Evolutionary conservation across 225 moss, liverwort and hornwort genomes (phyloP).

Genomic region (Physcomitrium patens): DNA sequence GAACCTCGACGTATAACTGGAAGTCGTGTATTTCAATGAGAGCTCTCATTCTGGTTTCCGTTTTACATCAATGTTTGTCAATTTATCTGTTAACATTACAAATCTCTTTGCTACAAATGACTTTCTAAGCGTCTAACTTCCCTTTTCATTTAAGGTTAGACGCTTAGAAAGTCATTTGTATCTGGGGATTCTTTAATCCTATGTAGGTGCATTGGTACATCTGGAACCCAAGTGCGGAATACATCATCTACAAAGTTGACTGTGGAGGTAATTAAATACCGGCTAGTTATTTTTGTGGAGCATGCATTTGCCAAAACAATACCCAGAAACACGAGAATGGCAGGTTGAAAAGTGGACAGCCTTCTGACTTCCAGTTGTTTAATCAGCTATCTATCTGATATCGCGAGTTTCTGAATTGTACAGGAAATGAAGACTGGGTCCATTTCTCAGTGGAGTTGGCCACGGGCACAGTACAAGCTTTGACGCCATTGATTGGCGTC

Average conservation of each 20-base stretch:
- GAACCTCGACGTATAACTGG: neutral
- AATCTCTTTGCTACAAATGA: neutral
- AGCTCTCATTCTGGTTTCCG: neutral
- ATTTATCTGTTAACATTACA: neutral
- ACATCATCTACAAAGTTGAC: conserved; percentile 76
- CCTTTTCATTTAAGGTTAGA: no score
- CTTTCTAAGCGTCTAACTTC: neutral
- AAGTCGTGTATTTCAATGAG: neutral
- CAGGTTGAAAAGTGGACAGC: neutral
- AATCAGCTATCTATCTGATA: neutral
- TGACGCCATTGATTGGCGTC: conserved; percentile 71
- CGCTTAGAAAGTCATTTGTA: no score
- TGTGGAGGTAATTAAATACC: conserved; percentile 52
- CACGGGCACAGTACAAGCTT: conserved; percentile 46
- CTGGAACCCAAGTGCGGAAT: conserved; percentile 81
- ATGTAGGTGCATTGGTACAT: conserved; percentile 73
- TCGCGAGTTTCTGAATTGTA: neutral
- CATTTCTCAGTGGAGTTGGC: conserved; percentile 70
- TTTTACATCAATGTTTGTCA: neutral
- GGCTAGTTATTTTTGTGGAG: neutral
- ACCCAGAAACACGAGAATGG: neutral
- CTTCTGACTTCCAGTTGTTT: neutral
- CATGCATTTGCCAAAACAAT: neutral
- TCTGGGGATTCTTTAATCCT: no score
- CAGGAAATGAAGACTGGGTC: conserved; percentile 69